Percentiles rank a stretch among this genome's conserved stretches.
phyloP scores from a whole-genome alignment of 495 filamentous ascomycete genomes.

The Haplographium delicatum region DNA sequence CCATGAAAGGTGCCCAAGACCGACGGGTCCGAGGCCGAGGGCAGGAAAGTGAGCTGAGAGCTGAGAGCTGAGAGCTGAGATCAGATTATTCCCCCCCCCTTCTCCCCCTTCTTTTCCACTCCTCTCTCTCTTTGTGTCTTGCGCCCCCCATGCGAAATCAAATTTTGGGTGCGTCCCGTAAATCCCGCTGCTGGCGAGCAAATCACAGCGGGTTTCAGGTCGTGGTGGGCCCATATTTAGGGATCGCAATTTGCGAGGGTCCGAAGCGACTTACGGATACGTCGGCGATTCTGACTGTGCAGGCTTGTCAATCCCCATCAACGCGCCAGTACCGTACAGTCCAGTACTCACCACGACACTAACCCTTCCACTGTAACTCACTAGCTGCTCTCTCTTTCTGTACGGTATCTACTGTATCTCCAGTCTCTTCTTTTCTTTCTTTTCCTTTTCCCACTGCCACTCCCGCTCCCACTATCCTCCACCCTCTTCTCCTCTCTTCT shows the following conservation, averaged over 20 bases:
- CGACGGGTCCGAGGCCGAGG: no score
- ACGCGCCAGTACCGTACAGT: no score
- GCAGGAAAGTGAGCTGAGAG: no score
- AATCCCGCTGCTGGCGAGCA: neutral
- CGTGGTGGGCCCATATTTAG: neutral
- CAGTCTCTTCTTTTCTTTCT: neutral
- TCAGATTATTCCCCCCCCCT: no score
- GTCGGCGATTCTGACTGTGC: neutral
- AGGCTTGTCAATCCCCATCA: no score
- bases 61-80: no score
- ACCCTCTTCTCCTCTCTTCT: neutral
- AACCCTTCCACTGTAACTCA: neutral
- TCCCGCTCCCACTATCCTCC: neutral
- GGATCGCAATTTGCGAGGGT: slow-evolving; percentile 1
- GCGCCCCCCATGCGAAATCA: no score
- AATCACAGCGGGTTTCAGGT: neutral
- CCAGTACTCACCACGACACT: neutral
- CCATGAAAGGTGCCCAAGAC: no score
- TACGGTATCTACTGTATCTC: slow-evolving; percentile 2
- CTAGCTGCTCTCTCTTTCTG: neutral
- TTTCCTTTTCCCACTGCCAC: neutral
- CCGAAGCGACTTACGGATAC: neutral
- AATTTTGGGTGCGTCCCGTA: neutral
- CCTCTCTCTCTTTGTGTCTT: no score
- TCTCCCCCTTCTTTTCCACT: no score